phyloP scores from a whole-genome alignment of 164 flowering plant species.

The Annona squamosa region DNA sequence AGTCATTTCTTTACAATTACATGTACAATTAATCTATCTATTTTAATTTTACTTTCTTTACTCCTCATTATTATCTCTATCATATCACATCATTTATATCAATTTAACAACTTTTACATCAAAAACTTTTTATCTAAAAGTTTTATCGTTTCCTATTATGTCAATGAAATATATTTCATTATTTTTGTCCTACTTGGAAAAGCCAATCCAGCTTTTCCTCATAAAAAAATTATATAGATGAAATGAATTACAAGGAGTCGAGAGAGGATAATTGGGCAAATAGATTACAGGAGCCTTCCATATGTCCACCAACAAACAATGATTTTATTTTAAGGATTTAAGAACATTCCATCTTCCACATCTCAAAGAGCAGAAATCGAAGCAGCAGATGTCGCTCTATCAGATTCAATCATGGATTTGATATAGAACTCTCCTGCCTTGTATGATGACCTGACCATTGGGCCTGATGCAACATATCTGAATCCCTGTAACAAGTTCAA shows the following conservation, averaged over 20 bases:
- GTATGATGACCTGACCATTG: conserved; percentile 93
- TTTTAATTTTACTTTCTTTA: too few species aligned
- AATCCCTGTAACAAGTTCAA: conserved; percentile 52
- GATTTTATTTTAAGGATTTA: neutral
- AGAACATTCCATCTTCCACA: neutral
- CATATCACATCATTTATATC: too few species aligned
- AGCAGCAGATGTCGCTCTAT: conserved; percentile 34
- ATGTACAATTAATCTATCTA: too few species aligned
- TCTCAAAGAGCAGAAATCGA: neutral
- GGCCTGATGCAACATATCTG: conserved; percentile 92
- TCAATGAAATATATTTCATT: too few species aligned
- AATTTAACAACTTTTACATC: too few species aligned
- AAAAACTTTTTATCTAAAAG: too few species aligned
- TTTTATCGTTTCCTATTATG: too few species aligned
- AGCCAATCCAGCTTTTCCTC: too few species aligned
- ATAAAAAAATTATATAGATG: too few species aligned
- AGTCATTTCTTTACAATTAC: too few species aligned
- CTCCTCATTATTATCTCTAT: too few species aligned
- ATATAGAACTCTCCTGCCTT: conserved; percentile 94
- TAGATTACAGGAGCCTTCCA: neutral
- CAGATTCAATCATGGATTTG: conserved; percentile 89
- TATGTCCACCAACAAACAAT: neutral
- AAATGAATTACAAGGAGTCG: neutral
- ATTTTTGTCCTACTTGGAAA: too few species aligned
- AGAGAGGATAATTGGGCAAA: neutral